Percentiles rank a stretch among this genome's conserved stretches.
Conservation (phyloP, 306 rosid species). For the Nissolia schottii region DNA sequence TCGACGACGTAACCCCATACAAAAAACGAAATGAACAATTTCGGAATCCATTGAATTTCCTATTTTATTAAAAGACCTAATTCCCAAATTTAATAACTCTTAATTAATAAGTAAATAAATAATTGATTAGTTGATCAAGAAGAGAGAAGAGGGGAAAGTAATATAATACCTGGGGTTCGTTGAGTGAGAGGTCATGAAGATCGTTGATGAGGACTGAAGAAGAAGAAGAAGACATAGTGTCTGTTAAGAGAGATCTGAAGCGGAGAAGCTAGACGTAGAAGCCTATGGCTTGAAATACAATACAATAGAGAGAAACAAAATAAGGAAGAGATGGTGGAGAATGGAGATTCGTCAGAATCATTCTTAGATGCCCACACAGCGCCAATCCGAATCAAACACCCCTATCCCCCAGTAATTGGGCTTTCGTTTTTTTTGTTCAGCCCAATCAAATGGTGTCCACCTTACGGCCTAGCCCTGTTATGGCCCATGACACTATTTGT, state of each 20-base stretch:
- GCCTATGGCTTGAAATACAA: not conserved
- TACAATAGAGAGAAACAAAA: not conserved
- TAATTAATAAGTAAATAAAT: not conserved
- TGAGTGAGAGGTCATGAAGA: slow-evolving; percentile 12
- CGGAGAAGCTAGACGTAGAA: not conserved
- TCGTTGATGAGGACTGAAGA: slow-evolving; percentile 20
- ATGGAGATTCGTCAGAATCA: slow-evolving; percentile 18
- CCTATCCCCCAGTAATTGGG: no score
- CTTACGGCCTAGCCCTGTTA: no score
- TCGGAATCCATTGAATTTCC: no score
- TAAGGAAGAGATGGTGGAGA: not conserved
- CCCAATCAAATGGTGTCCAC: no score
- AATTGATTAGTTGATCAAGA: not conserved
- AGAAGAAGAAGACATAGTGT: slow-evolving; percentile 29
- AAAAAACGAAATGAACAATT: not conserved
- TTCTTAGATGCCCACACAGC: slow-evolving; percentile 9
- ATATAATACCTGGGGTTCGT: slow-evolving; percentile 26
- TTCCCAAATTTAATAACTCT: not conserved
- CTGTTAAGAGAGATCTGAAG: not conserved
- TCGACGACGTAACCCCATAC: not conserved
- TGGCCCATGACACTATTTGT: not conserved
- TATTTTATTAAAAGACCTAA: not conserved
- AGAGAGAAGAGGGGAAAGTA: not conserved
- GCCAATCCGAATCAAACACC: not conserved
- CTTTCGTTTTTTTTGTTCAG: no score